Base-by-base conservation (phyloP, 371 early-diverging fungal genomes). In the Umbelopsis sp. region DNA sequence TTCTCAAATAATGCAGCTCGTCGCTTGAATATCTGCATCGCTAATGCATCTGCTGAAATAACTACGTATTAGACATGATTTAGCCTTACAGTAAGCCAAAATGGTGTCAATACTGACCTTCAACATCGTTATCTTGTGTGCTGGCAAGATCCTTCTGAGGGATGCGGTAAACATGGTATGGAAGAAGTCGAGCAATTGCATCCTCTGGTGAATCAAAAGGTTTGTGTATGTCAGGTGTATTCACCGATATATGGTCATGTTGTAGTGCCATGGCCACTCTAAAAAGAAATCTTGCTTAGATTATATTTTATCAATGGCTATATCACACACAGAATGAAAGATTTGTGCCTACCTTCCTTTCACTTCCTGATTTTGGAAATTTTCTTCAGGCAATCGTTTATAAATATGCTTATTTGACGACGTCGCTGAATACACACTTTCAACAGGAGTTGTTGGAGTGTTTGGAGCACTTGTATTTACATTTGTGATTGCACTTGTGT, bases 81-180 rank as follows among this genome's bases (percentile, higher is more conserved):
- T 7, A 41, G 41, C 7, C 41, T 41, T 41, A 10, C 4, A 29
- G 29, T 41, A 7, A 1, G 0, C 7, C 41, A 41, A 10, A 41
- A 10, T 41, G 41, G 12, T 41, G 1, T 41, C 12, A 41, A 16
- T 41, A 65, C 46, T 69, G 74, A 45, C 67, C 69, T 44, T 72
- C 69, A 24, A 68, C 62, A 38, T 77, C 50, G 4, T 68, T 67
- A 25, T 70, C 63, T 10, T 70, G 71, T 38, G 68, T 66, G 20
- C 63, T 75, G 50, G 73, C 66, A n/a, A 91, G 66, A 63, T 86
- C 89, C 25, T 74, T 70, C 16, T 85, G 80, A 1, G 89, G 90
- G 69, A 89, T 88, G 72, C 91, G 92, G 63, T 80, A 92, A 38
- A 92, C 81, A 65, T 92, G 92, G 71, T 84, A 92, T 8, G 93